Evolutionary conservation across 371 early-diverging fungal genomes (phyloP).

Genomic region (Mucor ambiguus): DNA sequence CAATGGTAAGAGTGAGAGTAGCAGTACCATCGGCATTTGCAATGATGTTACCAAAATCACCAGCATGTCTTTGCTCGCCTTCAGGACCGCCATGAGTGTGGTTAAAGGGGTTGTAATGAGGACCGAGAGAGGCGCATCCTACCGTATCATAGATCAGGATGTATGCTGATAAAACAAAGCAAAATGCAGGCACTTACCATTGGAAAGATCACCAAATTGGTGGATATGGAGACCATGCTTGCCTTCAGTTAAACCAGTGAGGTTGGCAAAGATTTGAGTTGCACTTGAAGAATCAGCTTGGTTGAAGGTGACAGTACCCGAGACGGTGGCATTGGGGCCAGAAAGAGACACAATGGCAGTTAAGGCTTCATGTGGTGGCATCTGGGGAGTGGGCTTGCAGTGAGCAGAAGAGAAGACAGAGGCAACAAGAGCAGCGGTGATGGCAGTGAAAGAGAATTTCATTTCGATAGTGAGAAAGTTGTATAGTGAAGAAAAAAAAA

Average conservation of each 20-base stretch:
- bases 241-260: conserved; percentile 73
- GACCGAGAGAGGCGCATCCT: conserved; percentile 75
- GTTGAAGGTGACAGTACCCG: conserved; percentile 72
- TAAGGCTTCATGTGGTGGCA: conserved; percentile 8
- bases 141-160: not conserved
- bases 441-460: conserved; percentile 14
- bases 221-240: conserved; percentile 92
- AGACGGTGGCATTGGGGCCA: conserved; percentile 41
- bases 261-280: conserved; percentile 56
- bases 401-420: not conserved
- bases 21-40: conserved; percentile 61
- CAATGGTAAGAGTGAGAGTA: conserved; percentile 53
- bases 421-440: conserved; percentile 4
- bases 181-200: conserved; percentile 41
- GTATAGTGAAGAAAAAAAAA: not conserved
- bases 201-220: conserved; percentile 74
- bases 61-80: conserved; percentile 72
- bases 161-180: not conserved
- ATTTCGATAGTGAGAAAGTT: conserved; percentile 1
- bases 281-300: conserved; percentile 63
- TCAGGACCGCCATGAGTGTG: conserved; percentile 80
- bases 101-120: conserved; percentile 82
- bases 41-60: conserved; percentile 86
- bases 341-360: conserved; percentile 74
- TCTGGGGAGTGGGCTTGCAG: not conserved